phyloP scores from a whole-genome alignment of 805 yeast species.

The Brettanomyces custersianus region DNA sequence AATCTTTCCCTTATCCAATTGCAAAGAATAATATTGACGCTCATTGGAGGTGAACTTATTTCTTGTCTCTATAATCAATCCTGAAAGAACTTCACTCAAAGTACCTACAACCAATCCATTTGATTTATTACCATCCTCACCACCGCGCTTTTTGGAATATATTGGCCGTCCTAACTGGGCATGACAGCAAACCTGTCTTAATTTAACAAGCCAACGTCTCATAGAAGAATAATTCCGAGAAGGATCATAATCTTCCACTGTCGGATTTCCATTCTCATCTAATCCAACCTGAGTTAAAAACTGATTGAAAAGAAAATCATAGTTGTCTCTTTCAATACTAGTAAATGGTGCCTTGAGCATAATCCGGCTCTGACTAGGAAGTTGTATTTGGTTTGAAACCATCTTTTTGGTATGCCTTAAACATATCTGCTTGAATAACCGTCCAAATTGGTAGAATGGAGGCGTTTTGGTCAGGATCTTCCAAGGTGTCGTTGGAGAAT shows the following conservation, averaged over 20 bases:
- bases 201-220: conserved; percentile 58
- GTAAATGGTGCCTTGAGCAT: conserved; percentile 68
- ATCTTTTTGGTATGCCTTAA: conserved; percentile 78
- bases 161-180: conserved; percentile 35
- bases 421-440: conserved; percentile 46
- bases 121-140: conserved; percentile 7
- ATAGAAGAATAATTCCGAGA: conserved; percentile 35
- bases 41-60: conserved; percentile 41
- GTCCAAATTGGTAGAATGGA: conserved; percentile 31
- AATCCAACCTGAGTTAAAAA: conserved; percentile 52
- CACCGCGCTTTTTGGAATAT: conserved; percentile 5
- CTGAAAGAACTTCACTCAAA: conserved; percentile 58
- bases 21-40: conserved; percentile 34
- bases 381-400: conserved; percentile 65
- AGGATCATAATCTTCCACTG: conserved; percentile 40
- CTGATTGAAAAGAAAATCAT: conserved; percentile 52
- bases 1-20: conserved; percentile 59
- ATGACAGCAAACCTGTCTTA: conserved; percentile 80
- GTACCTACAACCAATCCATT: conserved; percentile 30
- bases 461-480: conserved; percentile 16
- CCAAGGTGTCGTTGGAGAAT: conserved; percentile 21
- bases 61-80: conserved; percentile 50
- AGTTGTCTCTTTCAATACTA: conserved; percentile 78
- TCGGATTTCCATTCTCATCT: conserved; percentile 41
- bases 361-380: conserved; percentile 73